A percentile compares a stretch with the other conserved stretches of the same genome.
These are phyloP conservation scores for Aspergillus uvarum DNA, from an alignment of 2,329 filamentous ascomycete genomes.

Conservation along the genomic window DNA sequence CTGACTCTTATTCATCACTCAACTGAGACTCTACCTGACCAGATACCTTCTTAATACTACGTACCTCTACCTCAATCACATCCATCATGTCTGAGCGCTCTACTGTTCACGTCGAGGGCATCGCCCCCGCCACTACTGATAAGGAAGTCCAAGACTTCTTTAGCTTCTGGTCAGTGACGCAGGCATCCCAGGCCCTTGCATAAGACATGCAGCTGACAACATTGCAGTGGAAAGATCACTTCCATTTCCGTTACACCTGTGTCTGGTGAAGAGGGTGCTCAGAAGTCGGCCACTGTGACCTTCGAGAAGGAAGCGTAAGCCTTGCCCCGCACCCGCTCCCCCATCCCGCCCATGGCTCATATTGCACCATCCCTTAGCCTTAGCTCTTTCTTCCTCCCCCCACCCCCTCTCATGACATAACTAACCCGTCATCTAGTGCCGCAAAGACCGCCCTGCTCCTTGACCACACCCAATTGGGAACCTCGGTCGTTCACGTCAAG, in stretches of 20 bases:
- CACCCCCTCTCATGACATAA: not conserved
- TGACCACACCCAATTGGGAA: conserved; percentile 91
- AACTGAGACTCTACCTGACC: not conserved
- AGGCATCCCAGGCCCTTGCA: not conserved
- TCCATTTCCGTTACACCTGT: conserved; percentile 71
- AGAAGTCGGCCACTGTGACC: conserved; percentile 83
- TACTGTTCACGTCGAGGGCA: conserved; percentile 87
- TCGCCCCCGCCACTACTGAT: conserved; percentile 76
- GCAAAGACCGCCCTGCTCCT: conserved; percentile 95
- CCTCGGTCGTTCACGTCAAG: conserved; percentile 72
- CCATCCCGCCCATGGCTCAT: conserved; percentile 11
- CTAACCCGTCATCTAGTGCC: conserved; percentile 49
- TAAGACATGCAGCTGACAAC: not conserved
- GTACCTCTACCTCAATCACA: not conserved
- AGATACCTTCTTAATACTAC: not conserved
- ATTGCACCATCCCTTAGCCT: conserved; percentile 7
- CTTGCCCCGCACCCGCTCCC: conserved; percentile 25
- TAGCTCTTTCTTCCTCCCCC: not conserved
- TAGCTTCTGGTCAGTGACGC: conserved; percentile 73
- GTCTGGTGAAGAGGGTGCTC: conserved; percentile 55
- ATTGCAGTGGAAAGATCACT: conserved; percentile 80
- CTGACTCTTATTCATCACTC: not conserved
- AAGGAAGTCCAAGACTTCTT: conserved; percentile 96
- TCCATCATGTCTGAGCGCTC: conserved; percentile 56
- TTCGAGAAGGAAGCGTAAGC: conserved; percentile 87